Conservation (phyloP, 345 rosid species). For the Gossypium sturtianum region DNA sequence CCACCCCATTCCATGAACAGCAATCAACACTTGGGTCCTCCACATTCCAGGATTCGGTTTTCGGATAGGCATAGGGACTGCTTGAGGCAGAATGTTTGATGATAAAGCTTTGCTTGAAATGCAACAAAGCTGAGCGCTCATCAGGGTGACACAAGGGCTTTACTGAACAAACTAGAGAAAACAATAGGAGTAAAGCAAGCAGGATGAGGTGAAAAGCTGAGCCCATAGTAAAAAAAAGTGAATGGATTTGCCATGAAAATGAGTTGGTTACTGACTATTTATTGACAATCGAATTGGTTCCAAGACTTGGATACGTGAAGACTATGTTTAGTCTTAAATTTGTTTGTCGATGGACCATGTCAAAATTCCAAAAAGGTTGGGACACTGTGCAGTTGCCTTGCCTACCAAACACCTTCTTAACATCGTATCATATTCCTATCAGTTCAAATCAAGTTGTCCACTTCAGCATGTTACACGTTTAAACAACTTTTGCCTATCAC, state of each 20-base stretch:
- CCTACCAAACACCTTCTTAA: too few species aligned
- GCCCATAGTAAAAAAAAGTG: background rate
- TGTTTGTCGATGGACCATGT: background rate
- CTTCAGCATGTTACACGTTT: too few species aligned
- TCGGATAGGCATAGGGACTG: background rate
- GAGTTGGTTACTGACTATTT: background rate
- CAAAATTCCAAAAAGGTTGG: too few species aligned
- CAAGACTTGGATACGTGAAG: too few species aligned
- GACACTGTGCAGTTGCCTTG: too few species aligned
- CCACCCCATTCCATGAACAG: conserved; percentile 6
- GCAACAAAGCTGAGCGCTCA: conserved; percentile 9
- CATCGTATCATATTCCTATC: too few species aligned
- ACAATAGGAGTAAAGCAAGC: background rate
- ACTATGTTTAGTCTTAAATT: background rate
- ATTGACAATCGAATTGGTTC: background rate
- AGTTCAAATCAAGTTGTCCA: too few species aligned
- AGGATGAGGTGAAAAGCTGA: background rate
- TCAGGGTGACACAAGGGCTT: background rate
- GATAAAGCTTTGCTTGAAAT: background rate
- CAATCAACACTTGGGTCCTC: background rate
- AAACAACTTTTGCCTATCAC: too few species aligned
- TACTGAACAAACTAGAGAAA: background rate
- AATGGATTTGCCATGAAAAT: background rate
- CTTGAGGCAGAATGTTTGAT: background rate
- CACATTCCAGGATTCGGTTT: background rate